Base-by-base conservation (phyloP, 108 stramenopile species). In the Fragilariopsis cylindrus region DNA sequence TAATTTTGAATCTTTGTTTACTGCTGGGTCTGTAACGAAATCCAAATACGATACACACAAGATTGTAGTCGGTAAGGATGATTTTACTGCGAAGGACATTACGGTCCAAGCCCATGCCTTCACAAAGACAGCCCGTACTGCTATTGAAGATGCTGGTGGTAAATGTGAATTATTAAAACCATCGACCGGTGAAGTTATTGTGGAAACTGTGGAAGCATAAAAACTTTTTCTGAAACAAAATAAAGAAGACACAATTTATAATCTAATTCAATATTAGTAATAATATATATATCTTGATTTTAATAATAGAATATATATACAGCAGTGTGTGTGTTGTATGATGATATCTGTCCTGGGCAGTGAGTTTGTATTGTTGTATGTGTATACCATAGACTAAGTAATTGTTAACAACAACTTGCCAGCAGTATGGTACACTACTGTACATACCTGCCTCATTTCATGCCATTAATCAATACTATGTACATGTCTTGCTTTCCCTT, bases 31-130 rank as follows among this genome's bases (percentile, higher is more conserved):
- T 46, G 69, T 88, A 48, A 94, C 96, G 78, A 98, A 98, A 85
- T 82, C 89, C 63, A 97, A 96, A 78, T 78, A 82, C 71, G 52
- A 74, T 65, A 83, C 92, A 57, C 93, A 96, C 92, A 98, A 98
- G 92, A 81, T 98, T 72, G 92, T 96, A 39, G 90, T 94, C 58
- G 94, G 92, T 68, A 77, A 78, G 50, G 78, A 88, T 16, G 92
- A 95, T 43, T 87, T 94, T 72, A 90, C 85, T 43, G 94, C 90
- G 56, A 87, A 88, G 78, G 92, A 89, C 66, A 82, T 99, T 70
- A 97, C 95, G 5, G 98, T 99, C 2, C 95, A 98, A 84, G 98
- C 98, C 12, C 97, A 99, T 86, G 98, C 96, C 18, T 98, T 99
- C 80, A 99, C 98, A 53, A 75, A 84, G 68, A 60, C 82, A 5